Percentiles rank a stretch among this genome's conserved stretches.
Conservation (phyloP, 441 rosid genomes). For the Lepidium campestre region DNA sequence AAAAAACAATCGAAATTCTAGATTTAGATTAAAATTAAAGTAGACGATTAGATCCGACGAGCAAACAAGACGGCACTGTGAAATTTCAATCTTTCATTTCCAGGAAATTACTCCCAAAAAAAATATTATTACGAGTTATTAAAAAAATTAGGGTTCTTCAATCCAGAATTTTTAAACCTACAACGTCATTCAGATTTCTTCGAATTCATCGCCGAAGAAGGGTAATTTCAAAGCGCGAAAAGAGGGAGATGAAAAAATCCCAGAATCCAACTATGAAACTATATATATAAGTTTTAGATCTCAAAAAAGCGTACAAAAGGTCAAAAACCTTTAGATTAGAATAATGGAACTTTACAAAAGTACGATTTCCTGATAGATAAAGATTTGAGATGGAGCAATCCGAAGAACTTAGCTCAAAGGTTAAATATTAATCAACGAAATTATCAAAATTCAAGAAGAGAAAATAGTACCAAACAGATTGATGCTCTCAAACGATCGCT, state of each 20-base stretch:
- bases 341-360: neutral
- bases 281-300: neutral
- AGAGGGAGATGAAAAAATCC: neutral
- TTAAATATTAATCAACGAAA: neutral
- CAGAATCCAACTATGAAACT: neutral
- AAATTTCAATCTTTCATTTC: neutral
- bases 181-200: neutral
- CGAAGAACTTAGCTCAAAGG: neutral
- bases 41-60: neutral
- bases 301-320: neutral
- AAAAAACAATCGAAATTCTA: neutral
- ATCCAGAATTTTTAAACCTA: neutral
- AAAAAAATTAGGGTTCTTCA: neutral
- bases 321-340: constrained; percentile 14
- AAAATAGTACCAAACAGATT: constrained; percentile 12
- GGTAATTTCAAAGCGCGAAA: neutral
- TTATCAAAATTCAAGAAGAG: neutral
- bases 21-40: neutral
- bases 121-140: no score
- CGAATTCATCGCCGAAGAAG: constrained; percentile 8
- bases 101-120: neutral
- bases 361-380: neutral
- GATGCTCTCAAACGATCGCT: neutral
- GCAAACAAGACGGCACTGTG: neutral
- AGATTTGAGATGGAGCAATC: neutral